phyloP scores from a whole-genome alignment of 2,329 filamentous ascomycete species.

The Nemania bipapillata region DNA sequence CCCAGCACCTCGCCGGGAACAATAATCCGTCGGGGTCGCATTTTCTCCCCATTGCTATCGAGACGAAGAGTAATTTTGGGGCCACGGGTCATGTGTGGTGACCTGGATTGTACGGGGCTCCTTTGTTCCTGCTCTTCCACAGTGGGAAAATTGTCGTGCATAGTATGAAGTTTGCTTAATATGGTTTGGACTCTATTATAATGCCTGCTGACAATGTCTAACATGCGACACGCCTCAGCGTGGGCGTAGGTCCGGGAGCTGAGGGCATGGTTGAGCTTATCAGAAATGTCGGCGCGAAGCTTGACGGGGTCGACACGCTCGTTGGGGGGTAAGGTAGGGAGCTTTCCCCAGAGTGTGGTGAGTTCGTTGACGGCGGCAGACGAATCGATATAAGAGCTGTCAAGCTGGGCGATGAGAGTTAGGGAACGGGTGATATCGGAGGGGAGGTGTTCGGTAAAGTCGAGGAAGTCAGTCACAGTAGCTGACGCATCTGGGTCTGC shows the following conservation, averaged over 20 bases:
- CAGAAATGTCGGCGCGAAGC: constrained; percentile 70
- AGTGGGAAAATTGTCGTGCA: constrained; percentile 69
- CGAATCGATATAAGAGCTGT: constrained; percentile 66
- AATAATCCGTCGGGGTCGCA: constrained; percentile 67
- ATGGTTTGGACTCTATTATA: constrained; percentile 69
- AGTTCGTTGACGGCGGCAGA: constrained; percentile 67
- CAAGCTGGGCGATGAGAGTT: constrained; percentile 72
- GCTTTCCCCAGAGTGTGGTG: constrained; percentile 66
- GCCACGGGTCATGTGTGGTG: constrained; percentile 63
- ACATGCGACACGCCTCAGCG: constrained; percentile 71
- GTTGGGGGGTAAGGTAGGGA: constrained; percentile 61
- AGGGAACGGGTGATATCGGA: constrained; percentile 74
- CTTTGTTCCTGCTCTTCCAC: constrained; percentile 63
- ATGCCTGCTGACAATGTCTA: constrained; percentile 71
- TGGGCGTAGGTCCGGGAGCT: constrained; percentile 68
- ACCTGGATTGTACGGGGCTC: constrained; percentile 64
- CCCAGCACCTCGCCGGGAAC: constrained; percentile 74
- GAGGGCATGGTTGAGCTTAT: constrained; percentile 65
- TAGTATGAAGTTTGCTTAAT: constrained; percentile 67
- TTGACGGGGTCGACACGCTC: constrained; percentile 61
- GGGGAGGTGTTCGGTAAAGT: constrained; percentile 75
- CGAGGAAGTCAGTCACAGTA: constrained; percentile 75
- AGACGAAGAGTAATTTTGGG: constrained; percentile 60
- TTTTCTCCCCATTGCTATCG: constrained; percentile 59
- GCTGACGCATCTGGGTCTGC: constrained; percentile 74